phyloP scores from a whole-genome alignment of 352 stramenopile species.

The Pythium aristosporum region DNA sequence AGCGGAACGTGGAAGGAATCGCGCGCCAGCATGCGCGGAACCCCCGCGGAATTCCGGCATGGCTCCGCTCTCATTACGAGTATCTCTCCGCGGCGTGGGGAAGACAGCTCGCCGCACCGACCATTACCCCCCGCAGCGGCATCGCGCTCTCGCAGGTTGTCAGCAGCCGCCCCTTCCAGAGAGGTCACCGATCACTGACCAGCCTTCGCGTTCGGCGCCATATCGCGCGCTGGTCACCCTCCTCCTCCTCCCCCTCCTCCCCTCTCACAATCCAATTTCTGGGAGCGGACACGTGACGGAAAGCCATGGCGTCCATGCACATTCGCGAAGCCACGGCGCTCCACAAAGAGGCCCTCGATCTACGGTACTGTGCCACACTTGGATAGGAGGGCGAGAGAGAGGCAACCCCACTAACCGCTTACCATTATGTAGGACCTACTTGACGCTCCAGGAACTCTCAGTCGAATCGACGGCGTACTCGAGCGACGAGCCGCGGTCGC shows the following conservation, averaged over 20 bases:
- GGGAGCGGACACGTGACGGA: background rate
- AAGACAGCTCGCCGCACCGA: background rate
- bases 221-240: background rate
- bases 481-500: constrained; percentile 16
- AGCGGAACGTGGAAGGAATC: constrained; percentile 24
- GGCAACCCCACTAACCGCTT: background rate
- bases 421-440: constrained; percentile 4
- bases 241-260: background rate
- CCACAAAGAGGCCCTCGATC: constrained; percentile 23
- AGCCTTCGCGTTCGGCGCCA: background rate
- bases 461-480: background rate
- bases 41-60: constrained; percentile 4
- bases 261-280: constrained; percentile 3
- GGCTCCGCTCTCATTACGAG: too few relatives aligned
- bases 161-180: background rate
- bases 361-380: constrained; percentile 12
- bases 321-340: constrained; percentile 22
- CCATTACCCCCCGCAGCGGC: background rate
- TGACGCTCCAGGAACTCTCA: constrained; percentile 6
- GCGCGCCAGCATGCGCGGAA: constrained; percentile 13
- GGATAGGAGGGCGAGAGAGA: background rate
- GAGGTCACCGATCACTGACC: background rate
- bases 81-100: background rate
- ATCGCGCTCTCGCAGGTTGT: constrained; percentile 3
- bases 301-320: constrained; percentile 17